Evolutionary conservation across 768 basidiomycete species (phyloP), one percentile per base, ranked within the genome.

Genomic region (Boletus sensibilis): DNA sequence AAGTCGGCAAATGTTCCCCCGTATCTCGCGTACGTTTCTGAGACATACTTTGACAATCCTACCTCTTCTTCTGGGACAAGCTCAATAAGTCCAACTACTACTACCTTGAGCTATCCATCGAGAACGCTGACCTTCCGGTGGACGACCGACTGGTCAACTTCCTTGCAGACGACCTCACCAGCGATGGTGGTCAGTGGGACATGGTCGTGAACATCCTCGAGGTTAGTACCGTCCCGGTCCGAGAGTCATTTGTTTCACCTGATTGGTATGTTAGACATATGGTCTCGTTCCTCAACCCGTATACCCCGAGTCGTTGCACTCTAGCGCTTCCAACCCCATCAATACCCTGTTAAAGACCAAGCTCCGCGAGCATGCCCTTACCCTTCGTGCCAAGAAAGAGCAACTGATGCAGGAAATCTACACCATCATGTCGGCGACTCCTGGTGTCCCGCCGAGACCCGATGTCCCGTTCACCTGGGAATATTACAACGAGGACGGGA

Each of bases 31-130:
- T 5, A 23, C 41, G 11, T 53, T 51, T 46, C 57, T 61, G 48
- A 62, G 33, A 45, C 21, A 29, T 47, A 27, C 33, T 14, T 45
- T 38, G 40, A 41, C 63, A 92, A 88, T 84, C 85, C 2, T 96
- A 96, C 72, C 79, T 95, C 29, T 95, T 94, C 80, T 95, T 98
- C 81, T 96, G 88, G 80, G 95, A 98, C 75, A 94, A 95, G 74
- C 83, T 98, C 48, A 93, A 95, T 79, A 92, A 97, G 71, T 74
- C 81, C 42, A 89, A 88, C 72, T 94, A 91, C n/a, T n/a, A n/a
- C 74, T 96, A 89, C 72, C 86, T 97, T 18, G 95, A 97, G 73
- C 79, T 88, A 39, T 83, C 88, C 46, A 90, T 98, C 62, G 79
- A 96, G 72, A 81, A 89, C 52, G 86, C 86, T 1, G 85, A 91